phyloP scores from a whole-genome alignment of 148 eudicot species.

The Persicaria tinctoria region DNA sequence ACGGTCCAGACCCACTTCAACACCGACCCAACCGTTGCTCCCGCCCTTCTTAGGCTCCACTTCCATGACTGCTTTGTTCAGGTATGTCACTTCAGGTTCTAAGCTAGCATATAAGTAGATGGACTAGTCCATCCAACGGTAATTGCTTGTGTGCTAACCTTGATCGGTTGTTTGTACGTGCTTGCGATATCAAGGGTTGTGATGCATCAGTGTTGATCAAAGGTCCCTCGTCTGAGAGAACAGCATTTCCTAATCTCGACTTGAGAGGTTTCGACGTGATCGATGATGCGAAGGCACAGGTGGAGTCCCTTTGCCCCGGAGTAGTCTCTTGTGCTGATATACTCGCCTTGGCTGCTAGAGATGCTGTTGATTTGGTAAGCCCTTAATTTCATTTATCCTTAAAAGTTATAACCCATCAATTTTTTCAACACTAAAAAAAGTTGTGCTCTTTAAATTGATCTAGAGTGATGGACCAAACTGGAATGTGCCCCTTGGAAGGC shows the following conservation, averaged over 20 bases:
- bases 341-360: conserved; percentile 72
- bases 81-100: conserved; percentile 17
- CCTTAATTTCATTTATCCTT: background rate
- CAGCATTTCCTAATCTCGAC: conserved; percentile 43
- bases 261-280: conserved; percentile 64
- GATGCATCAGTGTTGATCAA: conserved; percentile 59
- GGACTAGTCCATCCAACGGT: no score
- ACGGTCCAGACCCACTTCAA: conserved; percentile 40
- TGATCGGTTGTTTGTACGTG: background rate
- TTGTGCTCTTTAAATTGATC: background rate
- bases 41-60: conserved; percentile 61
- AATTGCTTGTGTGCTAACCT: no score
- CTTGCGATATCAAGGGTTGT: conserved; percentile 40
- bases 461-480: conserved; percentile 73
- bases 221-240: conserved; percentile 49
- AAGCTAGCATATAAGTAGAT: background rate
- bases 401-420: background rate
- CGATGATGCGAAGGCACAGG: conserved; percentile 61
- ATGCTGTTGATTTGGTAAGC: conserved; percentile 58
- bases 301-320: conserved; percentile 65
- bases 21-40: conserved; percentile 50
- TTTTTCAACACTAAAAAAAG: background rate
- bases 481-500: conserved; percentile 75
- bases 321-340: conserved; percentile 82
- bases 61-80: conserved; percentile 80